A percentile compares a stretch with the other conserved stretches of the same genome.
Conservation (phyloP, 2,329 filamentous ascomycete species). For the Cladorrhinum sp. region DNA sequence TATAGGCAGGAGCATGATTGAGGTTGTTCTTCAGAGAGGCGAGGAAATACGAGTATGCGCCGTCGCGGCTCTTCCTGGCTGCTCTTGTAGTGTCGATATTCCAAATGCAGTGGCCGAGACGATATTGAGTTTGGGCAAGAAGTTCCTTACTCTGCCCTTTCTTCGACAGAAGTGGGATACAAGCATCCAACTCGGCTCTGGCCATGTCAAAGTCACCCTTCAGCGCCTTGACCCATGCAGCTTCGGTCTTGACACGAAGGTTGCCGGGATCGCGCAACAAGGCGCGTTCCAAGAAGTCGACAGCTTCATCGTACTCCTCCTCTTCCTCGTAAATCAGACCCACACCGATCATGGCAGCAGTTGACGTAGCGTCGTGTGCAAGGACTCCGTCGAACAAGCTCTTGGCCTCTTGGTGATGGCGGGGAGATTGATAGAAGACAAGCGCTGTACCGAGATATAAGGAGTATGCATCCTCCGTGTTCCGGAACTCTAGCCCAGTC, state of each 20-base stretch:
- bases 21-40: conserved; percentile 81
- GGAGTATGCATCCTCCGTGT: conserved; percentile 71
- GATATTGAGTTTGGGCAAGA: conserved; percentile 81
- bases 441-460: conserved; percentile 81
- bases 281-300: conserved; percentile 76
- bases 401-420: conserved; percentile 86
- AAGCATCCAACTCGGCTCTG: conserved; percentile 66
- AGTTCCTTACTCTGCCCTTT: conserved; percentile 63
- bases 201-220: conserved; percentile 71
- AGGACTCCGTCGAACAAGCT: conserved; percentile 81
- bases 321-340: conserved; percentile 92
- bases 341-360: conserved; percentile 80
- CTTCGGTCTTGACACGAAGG: conserved; percentile 76
- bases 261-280: conserved; percentile 70
- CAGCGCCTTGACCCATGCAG: conserved; percentile 87
- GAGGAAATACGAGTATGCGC: conserved; percentile 81
- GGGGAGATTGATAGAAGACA: conserved; percentile 85
- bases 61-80: conserved; percentile 74
- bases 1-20: conserved; percentile 87
- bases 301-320: conserved; percentile 78
- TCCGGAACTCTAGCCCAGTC: conserved; percentile 66
- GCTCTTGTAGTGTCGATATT: conserved; percentile 70
- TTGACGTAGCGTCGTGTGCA: conserved; percentile 70
- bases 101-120: conserved; percentile 85
- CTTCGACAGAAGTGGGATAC: conserved; percentile 62